Base-by-base conservation (phyloP, 139 green algal species). In the Chlamydomonas asymmetrica region DNA sequence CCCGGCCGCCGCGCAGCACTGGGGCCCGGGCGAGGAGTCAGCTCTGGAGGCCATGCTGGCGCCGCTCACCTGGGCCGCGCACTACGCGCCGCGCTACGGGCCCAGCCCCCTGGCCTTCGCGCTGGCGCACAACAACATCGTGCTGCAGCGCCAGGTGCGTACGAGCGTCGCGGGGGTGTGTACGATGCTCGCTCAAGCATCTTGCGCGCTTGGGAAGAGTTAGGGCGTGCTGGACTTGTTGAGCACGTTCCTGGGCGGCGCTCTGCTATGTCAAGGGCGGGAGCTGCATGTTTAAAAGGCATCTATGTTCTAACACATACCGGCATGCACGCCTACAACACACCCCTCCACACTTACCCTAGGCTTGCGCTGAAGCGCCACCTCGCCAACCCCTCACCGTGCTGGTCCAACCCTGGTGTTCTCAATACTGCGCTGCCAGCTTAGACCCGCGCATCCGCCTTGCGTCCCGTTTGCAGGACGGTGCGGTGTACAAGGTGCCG, bases 61-160 rank as follows among this genome's bases (percentile, higher is more conserved):
- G 31, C 70, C 70, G 31, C 41, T 76, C 29, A 18, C 31, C 31
- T 76, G 70, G 70, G 70, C 6, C 4, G 56, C 56, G 37, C 56
- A 76, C 48, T 57, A 68, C 29, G 31, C 57, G 29, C 70, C 38
- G 7, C 40, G 48, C 40, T 76, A 76, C 56, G 70, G 70, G 56
- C 45, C 45, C 45, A 61, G 20, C 40, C 70, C 70, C 2, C 29
- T 52, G 3, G 39, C 40, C 29, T 76, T 76, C 56, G 67, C 67
- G 70, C 18, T 38, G 29, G 40, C 18, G 31, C 70, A 76, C 41
- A 56, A 31, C 29, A 57, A 76, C 32, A 56, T 76, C 4, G 66
- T 76, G 27, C 22, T 29, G n/a, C 31, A 49, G 31, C 70, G 70
- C 3, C 70, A 76, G 70, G 70, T 76, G 41, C 10, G 65, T 40